Conservation (phyloP, 805 yeast species). For the Candida chilensis region DNA sequence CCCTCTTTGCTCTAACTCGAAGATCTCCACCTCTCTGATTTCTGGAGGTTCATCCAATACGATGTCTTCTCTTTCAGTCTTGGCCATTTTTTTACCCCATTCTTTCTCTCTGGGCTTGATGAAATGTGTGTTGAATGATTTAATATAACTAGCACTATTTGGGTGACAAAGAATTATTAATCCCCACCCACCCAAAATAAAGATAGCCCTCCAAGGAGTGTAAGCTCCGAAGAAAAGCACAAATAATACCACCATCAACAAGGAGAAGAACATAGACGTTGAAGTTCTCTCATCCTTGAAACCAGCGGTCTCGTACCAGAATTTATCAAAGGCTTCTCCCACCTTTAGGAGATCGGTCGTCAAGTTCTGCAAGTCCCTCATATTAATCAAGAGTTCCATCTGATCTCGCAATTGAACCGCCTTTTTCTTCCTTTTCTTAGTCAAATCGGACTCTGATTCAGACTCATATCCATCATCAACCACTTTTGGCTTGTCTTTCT, state of each 20-base stretch:
- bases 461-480: no score
- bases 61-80: conserved; percentile 37
- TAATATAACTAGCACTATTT: conserved; percentile 20
- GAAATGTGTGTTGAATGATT: conserved; percentile 5
- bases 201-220: conserved; percentile 57
- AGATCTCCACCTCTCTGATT: conserved; percentile 58
- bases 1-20: conserved; percentile 64
- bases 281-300: conserved; percentile 63
- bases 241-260: conserved; percentile 25
- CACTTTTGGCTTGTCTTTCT: no score
- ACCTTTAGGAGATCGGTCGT: conserved; percentile 44
- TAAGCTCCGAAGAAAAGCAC: conserved; percentile 35
- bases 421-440: not conserved
- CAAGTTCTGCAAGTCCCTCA: conserved; percentile 66
- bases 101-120: conserved; percentile 13
- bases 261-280: conserved; percentile 45
- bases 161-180: conserved; percentile 54
- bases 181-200: conserved; percentile 53
- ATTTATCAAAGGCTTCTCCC: conserved; percentile 41
- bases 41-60: conserved; percentile 66
- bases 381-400: conserved; percentile 41
- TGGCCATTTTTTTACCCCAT: conserved; percentile 17
- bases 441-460: not conserved
- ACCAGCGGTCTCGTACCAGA: conserved; percentile 55
- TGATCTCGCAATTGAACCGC: conserved; percentile 6